Evolutionary conservation across 345 rosid species (phyloP).

Genomic region (Trapa bicornis): DNA sequence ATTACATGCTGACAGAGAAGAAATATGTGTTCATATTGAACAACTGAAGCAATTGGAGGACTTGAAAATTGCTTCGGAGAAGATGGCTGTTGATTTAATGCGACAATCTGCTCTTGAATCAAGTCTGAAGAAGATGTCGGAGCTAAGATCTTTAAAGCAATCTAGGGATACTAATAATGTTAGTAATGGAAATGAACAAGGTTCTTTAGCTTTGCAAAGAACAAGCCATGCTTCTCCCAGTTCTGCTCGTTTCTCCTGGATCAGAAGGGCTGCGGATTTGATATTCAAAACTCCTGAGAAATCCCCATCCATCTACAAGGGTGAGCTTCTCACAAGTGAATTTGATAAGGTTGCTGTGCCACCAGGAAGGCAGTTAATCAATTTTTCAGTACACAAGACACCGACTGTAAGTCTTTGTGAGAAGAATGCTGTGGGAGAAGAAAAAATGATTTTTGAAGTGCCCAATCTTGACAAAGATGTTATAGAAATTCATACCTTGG

Average conservation of each 20-base stretch:
- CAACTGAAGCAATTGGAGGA: conserved; percentile 65
- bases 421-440: conserved; percentile 26
- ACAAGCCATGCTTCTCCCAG: conserved; percentile 21
- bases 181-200: conserved; percentile 28
- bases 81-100: conserved; percentile 53
- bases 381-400: conserved; percentile 11
- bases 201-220: conserved; percentile 26
- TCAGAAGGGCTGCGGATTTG: conserved; percentile 49
- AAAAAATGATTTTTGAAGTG: conserved; percentile 41
- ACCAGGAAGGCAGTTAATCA: conserved; percentile 13
- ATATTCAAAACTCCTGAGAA: conserved; percentile 53
- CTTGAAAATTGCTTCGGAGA: conserved; percentile 56
- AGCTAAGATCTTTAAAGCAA: conserved; percentile 27
- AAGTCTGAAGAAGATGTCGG: conserved; percentile 46
- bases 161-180: conserved; percentile 18
- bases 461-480: conserved; percentile 17
- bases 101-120: conserved; percentile 50
- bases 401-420: conserved; percentile 7
- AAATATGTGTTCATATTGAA: conserved; percentile 51
- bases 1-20: conserved; percentile 64
- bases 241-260: conserved; percentile 64
- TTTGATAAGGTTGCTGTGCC: conserved; percentile 13
- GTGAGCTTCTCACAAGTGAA: conserved; percentile 16
- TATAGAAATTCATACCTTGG: conserved; percentile 8
- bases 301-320: conserved; percentile 18